These are phyloP conservation scores for Chalaropsis ovoidea DNA, from an alignment of 2,329 filamentous ascomycete genomes.

Conservation along the genomic window DNA sequence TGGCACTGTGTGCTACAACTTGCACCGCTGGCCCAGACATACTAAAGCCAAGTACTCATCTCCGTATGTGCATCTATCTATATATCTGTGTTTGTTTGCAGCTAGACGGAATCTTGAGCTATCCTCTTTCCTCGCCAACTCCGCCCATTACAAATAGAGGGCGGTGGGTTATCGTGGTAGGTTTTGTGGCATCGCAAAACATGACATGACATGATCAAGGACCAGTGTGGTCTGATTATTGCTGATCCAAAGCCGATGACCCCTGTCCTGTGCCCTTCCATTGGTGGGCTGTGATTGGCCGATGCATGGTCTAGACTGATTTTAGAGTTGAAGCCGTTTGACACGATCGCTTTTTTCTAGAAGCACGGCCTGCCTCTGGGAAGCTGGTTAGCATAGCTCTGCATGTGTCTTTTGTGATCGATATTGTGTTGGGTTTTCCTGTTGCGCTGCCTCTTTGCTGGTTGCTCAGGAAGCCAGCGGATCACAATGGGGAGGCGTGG, in stretches of 20 bases:
- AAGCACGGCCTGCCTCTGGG: not conserved
- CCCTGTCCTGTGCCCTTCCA: conserved; percentile 13
- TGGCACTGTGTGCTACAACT: not conserved
- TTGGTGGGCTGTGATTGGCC: conserved; percentile 19
- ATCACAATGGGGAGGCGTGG: too few relatives aligned
- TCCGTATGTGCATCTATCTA: not conserved
- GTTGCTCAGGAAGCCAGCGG: not conserved
- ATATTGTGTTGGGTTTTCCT: too few relatives aligned
- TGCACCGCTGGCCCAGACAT: not conserved
- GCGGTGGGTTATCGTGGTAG: conserved; percentile 12
- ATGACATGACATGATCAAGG: conserved; percentile 23
- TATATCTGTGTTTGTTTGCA: not conserved
- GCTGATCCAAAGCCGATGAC: conserved; percentile 17
- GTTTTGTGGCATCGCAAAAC: conserved; percentile 6
- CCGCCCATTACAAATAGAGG: conserved; percentile 6
- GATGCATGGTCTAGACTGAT: conserved; percentile 19
- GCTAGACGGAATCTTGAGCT: not conserved
- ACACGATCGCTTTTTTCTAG: conserved; percentile 14
- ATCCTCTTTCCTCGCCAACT: not conserved
- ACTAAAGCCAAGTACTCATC: not conserved
- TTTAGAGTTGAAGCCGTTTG: conserved; percentile 16
- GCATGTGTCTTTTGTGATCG: too few relatives aligned
- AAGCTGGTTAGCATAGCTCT: not conserved
- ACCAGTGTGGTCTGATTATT: conserved; percentile 25
- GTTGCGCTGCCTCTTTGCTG: too few relatives aligned